Evolutionary conservation across 495 filamentous ascomycete genomes (phyloP).

Genomic region (Coniosporium apollinis): DNA sequence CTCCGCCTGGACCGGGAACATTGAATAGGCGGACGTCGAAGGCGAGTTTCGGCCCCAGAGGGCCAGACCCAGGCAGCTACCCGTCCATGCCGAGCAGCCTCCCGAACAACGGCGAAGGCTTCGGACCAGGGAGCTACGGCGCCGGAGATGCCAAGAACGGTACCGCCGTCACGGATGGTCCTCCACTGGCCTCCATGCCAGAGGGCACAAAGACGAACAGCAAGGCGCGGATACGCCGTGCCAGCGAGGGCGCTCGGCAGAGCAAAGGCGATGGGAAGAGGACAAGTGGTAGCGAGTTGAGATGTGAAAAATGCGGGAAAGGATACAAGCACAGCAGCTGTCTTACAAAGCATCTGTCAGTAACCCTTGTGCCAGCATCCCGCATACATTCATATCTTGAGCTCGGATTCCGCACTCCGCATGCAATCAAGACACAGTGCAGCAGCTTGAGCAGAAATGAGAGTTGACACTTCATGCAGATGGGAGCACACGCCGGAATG

Average conservation of each 20-base stretch:
- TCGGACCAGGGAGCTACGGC: conserved; percentile 12
- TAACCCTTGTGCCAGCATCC: conserved; percentile 33
- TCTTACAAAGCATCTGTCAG: conserved; percentile 99
- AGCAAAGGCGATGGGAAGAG: conserved; percentile 61
- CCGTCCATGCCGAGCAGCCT: conserved; percentile 22
- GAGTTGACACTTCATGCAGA: conserved; percentile 35
- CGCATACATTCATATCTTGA: conserved; percentile 16
- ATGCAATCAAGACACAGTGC: neutral
- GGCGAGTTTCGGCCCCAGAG: conserved; percentile 13
- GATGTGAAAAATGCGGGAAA: conserved; percentile 97
- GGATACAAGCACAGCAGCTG: conserved; percentile 99
- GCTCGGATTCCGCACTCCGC: no score
- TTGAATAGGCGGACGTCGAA: conserved; percentile 26
- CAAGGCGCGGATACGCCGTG: conserved; percentile 59
- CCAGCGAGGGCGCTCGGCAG: conserved; percentile 71
- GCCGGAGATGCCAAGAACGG: conserved; percentile 11
- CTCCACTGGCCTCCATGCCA: conserved; percentile 19
- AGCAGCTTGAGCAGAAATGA: conserved; percentile 1
- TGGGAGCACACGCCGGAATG: conserved; percentile 99
- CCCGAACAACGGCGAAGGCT: conserved; percentile 17
- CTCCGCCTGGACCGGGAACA: conserved; percentile 30
- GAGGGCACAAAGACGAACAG: conserved; percentile 22
- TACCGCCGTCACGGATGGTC: conserved; percentile 32
- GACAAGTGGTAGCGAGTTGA: conserved; percentile 61
- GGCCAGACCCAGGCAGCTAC: conserved; percentile 10